Evolutionary conservation across 2,329 filamentous ascomycete genomes (phyloP), one percentile per base, ranked within the genome.

Genomic region (Myriangium duriaei): DNA sequence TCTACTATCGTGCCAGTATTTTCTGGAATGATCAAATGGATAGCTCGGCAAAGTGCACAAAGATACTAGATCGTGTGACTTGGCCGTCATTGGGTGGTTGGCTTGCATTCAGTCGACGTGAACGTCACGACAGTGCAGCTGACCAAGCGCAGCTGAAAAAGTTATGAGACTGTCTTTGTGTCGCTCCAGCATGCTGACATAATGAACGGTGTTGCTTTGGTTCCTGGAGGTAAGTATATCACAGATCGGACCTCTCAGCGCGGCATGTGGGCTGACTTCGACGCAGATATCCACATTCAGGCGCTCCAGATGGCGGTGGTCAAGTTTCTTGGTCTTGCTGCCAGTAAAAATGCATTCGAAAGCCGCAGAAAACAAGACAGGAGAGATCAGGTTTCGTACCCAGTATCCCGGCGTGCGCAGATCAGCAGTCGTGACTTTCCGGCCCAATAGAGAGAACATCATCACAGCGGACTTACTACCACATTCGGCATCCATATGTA

Each of bases 321-420:
- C n/a, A n/a, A n/a, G n/a, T n/a, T n/a, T n/a, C n/a, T n/a, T n/a
- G n/a, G n/a, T n/a, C n/a, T n/a, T n/a, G n/a, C n/a, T n/a, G 21
- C 21, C 21, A 7, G n/a, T 7, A 26, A 26, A 7, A 7, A 26
- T 26, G 21, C n/a, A 7, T 7, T 7, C n/a, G 21, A 26, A 26
- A n/a, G 21, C 7, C 7, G 7, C 21, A n/a, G n/a, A 7, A 42
- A 71, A 69, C 1, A 62, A 45, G 0, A 69, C 65, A 1, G 65
- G 53, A 9, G 56, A 49, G 1, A 52, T 45, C 60, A 69, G 60
- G 44, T 69, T 70, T 18, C 61, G 52, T 1, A 42, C 48, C 67
- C 66, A 70, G 47, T 69, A n/a, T n/a, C n/a, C n/a, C n/a, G n/a
- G n/a, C n/a, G n/a, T n/a, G n/a, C n/a, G n/a, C n/a, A n/a, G 69